A percentile compares a stretch with the other conserved stretches of the same genome.
Evolutionary conservation across 106 monocot species (phyloP).

Genomic region (Allium sativum): DNA sequence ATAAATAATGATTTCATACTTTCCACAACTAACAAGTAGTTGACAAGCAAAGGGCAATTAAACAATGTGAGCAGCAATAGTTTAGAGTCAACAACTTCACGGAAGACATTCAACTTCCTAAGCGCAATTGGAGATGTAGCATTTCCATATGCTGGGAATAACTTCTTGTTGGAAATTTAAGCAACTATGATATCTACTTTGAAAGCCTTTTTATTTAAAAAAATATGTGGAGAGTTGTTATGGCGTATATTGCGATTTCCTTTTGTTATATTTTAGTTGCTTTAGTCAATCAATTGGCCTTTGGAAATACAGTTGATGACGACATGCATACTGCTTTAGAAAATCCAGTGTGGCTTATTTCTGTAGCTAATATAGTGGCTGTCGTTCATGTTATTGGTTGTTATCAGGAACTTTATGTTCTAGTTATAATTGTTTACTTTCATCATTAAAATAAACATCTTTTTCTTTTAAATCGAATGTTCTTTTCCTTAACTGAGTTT

Average conservation of each 20-base stretch:
- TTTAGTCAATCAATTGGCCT: conserved; percentile 30
- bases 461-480: no score
- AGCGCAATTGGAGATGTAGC: conserved; percentile 36
- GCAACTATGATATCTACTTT: conserved; percentile 44
- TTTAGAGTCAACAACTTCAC: conserved; percentile 10
- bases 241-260: conserved; percentile 43
- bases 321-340: conserved; percentile 32
- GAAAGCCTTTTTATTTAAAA: conserved; percentile 43
- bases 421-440: no score
- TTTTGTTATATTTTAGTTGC: conserved; percentile 50
- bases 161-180: conserved; percentile 55
- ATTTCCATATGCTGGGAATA: conserved; percentile 49
- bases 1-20: no score
- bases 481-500: no score
- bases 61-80: conserved; percentile 27
- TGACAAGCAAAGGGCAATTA: conserved; percentile 23
- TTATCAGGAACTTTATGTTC: conserved; percentile 29
- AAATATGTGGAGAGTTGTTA: conserved; percentile 45
- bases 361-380: conserved; percentile 43
- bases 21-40: no score
- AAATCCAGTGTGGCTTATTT: conserved; percentile 46
- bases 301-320: conserved; percentile 29
- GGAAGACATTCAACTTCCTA: conserved; percentile 29
- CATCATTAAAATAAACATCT: no score
- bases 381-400: conserved; percentile 49